Evolutionary conservation across 345 rosid species (phyloP).

Genomic region (Cardiospermum halicacabum): DNA sequence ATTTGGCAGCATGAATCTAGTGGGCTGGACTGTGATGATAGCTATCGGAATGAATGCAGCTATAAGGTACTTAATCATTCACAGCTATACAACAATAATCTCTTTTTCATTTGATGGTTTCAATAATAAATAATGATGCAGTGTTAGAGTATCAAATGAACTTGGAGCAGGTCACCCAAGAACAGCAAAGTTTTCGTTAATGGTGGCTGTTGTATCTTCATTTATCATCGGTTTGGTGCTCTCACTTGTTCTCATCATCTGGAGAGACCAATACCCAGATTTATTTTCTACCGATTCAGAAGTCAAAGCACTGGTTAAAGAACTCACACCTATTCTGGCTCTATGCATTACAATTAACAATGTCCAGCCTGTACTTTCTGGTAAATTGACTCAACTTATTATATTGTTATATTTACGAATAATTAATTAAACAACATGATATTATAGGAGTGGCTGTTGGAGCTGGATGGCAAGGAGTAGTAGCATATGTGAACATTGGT

Average conservation of each 20-base stretch:
- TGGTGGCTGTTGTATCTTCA: conserved; percentile 52
- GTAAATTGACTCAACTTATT: conserved; percentile 19
- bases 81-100: background rate
- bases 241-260: conserved; percentile 38
- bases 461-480: conserved; percentile 64
- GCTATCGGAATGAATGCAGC: conserved; percentile 79
- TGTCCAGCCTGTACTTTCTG: conserved; percentile 86
- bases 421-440: no score
- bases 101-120: background rate
- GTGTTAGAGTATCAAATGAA: conserved; percentile 80
- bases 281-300: conserved; percentile 46
- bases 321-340: conserved; percentile 70
- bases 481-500: conserved; percentile 54
- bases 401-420: no score
- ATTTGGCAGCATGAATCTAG: conserved; percentile 45
- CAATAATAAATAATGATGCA: conserved; percentile 13
- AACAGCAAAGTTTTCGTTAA: conserved; percentile 46
- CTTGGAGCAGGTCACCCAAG: conserved; percentile 71
- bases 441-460: conserved; percentile 49
- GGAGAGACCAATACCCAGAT: conserved; percentile 47
- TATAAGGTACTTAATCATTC: background rate
- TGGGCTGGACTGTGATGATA: conserved; percentile 81
- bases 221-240: conserved; percentile 42
- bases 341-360: conserved; percentile 57
- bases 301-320: conserved; percentile 44